phyloP scores from a whole-genome alignment of 2,329 filamentous ascomycete genomes.

The Lizonia empirigonia region DNA sequence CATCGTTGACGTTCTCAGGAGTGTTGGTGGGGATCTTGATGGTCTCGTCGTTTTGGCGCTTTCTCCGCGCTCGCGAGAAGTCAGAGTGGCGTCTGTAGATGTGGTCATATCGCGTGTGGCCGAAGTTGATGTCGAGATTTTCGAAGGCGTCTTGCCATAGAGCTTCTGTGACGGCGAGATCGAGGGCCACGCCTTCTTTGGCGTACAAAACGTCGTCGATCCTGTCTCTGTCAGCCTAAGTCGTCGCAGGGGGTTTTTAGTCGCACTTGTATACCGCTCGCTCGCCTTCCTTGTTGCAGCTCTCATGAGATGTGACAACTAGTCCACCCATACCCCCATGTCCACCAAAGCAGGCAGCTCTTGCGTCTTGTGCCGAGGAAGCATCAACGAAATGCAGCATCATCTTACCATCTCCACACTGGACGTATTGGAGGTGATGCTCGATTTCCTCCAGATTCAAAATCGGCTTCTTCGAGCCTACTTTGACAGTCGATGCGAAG shows the following conservation, averaged over 20 bases:
- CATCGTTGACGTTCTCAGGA: constrained; percentile 26
- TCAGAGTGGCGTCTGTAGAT: constrained; percentile 37
- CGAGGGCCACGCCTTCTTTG: constrained; percentile 34
- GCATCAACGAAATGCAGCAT: constrained; percentile 38
- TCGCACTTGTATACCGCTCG: constrained; percentile 39
- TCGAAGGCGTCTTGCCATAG: constrained; percentile 41
- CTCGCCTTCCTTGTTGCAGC: constrained; percentile 47
- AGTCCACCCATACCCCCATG: constrained; percentile 28
- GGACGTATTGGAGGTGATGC: constrained; percentile 38
- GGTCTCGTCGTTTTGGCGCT: constrained; percentile 21
- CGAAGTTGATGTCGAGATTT: constrained; percentile 39
- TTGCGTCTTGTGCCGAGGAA: constrained; percentile 33
- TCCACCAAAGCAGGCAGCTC: constrained; percentile 29
- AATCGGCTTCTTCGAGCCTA: constrained; percentile 40
- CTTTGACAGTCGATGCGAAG: constrained; percentile 44
- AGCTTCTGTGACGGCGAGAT: constrained; percentile 30
- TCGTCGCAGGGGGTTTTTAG: constrained; percentile 11
- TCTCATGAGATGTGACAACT: constrained; percentile 47
- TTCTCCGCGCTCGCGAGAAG: constrained; percentile 22
- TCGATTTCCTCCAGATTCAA: constrained; percentile 47
- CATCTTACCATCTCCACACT: constrained; percentile 35
- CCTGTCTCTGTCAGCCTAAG: background rate
- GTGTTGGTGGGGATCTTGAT: constrained; percentile 29
- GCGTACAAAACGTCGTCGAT: constrained; percentile 30
- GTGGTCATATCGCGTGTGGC: constrained; percentile 39